These are phyloP conservation scores for Colletotrichum musae DNA, from an alignment of 2,329 filamentous ascomycete species.

Conservation along the genomic window DNA sequence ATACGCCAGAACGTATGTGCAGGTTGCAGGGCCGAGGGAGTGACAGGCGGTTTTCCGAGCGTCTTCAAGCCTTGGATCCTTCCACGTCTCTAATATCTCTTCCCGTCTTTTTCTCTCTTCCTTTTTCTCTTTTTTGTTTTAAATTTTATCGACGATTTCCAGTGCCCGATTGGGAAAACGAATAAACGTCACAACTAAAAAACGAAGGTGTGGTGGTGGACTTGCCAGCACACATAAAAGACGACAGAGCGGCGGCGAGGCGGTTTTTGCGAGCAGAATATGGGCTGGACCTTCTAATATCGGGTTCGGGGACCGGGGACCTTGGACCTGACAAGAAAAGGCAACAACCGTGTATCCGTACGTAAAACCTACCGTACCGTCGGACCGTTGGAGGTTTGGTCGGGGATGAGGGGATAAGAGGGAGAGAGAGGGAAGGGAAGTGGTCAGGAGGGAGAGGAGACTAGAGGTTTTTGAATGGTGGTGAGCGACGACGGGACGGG, in stretches of 20 bases:
- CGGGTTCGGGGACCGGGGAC: conserved; percentile 18
- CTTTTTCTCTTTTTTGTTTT: conserved; percentile 13
- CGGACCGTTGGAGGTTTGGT: conserved; percentile 37
- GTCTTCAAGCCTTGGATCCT: conserved; percentile 10
- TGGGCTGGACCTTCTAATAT: conserved; percentile 24
- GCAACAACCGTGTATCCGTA: conserved; percentile 24
- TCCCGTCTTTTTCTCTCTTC: conserved; percentile 10
- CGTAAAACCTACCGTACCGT: conserved; percentile 40
- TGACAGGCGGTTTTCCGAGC: background rate
- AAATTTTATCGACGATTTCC: background rate
- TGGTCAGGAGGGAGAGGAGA: conserved; percentile 42
- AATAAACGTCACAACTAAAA: conserved; percentile 21
- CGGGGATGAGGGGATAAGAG: conserved; percentile 50
- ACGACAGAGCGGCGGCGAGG: conserved; percentile 5
- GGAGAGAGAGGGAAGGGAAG: conserved; percentile 43
- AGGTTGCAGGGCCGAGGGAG: conserved; percentile 12
- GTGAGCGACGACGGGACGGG: conserved; percentile 41
- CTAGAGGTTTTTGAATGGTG: conserved; percentile 58
- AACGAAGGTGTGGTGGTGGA: conserved; percentile 33
- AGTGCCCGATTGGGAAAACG: conserved; percentile 17
- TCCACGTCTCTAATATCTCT: conserved; percentile 4
- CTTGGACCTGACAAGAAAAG: conserved; percentile 27
- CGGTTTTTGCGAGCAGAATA: conserved; percentile 24
- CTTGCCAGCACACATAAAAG: conserved; percentile 26
- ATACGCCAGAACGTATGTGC: background rate